phyloP scores from a whole-genome alignment of 257 asterid genomes.

The Gentiana dahurica region DNA sequence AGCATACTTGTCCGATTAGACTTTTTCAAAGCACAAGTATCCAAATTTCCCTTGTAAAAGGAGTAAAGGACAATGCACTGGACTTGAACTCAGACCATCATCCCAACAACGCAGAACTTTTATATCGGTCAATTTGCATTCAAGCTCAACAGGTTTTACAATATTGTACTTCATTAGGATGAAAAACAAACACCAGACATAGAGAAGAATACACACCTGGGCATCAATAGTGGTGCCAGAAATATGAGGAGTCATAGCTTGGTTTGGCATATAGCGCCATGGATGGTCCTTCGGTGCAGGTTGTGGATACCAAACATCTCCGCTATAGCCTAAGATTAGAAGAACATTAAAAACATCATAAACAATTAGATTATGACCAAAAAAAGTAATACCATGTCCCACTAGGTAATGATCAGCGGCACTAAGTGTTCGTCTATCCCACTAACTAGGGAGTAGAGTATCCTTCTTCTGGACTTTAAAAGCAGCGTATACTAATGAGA shows the following conservation, averaged over 20 bases:
- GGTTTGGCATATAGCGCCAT: constrained; percentile 99
- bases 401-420: background rate
- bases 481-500: background rate
- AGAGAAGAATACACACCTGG: constrained; percentile 39
- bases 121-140: background rate
- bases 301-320: constrained; percentile 98
- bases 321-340: constrained; percentile 64
- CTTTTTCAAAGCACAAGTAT: too few relatives aligned
- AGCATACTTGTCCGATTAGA: too few relatives aligned
- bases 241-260: constrained; percentile 97
- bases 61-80: too few relatives aligned
- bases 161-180: background rate
- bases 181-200: background rate
- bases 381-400: background rate
- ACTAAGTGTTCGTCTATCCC: background rate
- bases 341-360: background rate
- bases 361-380: background rate
- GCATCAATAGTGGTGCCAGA: constrained; percentile 98
- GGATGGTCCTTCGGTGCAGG: constrained; percentile 99
- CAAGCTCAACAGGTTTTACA: background rate
- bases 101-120: too few relatives aligned
- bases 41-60: too few relatives aligned
- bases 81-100: too few relatives aligned
- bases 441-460: background rate
- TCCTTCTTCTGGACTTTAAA: background rate